These are phyloP conservation scores for Myxozyma monticola DNA, from an alignment of 805 yeast species.

Conservation along the genomic window DNA sequence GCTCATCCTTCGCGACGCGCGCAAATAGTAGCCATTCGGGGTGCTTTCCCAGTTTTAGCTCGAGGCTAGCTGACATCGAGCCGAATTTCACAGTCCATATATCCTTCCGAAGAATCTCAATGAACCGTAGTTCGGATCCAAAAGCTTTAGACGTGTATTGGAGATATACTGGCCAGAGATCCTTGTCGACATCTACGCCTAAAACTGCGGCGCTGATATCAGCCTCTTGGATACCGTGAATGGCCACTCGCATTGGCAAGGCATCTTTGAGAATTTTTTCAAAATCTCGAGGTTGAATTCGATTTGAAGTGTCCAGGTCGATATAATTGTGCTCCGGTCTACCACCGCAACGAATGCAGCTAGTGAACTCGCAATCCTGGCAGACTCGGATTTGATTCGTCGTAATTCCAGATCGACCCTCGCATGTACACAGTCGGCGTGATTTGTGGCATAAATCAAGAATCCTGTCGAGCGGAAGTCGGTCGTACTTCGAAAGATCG, in stretches of 20 bases:
- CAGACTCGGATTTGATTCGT: constrained; percentile 5
- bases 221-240: constrained; percentile 3
- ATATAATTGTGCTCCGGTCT: constrained; percentile 12
- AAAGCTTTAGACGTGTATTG: background rate
- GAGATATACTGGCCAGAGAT: constrained; percentile 1
- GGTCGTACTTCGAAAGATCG: constrained; percentile 3
- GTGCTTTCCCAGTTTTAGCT: constrained; percentile 1
- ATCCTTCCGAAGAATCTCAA: constrained; percentile 11
- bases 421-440: constrained; percentile 14
- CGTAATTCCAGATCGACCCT: constrained; percentile 2
- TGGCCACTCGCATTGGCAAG: constrained; percentile 10
- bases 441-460: background rate
- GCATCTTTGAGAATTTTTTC: constrained; percentile 7
- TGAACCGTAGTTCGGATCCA: constrained; percentile 4
- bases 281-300: constrained; percentile 5
- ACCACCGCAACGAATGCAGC: constrained; percentile 10
- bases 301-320: constrained; percentile 2
- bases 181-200: background rate
- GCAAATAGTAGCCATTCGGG: constrained; percentile 13
- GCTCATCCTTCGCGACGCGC: constrained; percentile 2
- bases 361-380: constrained; percentile 1
- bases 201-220: too few relatives aligned
- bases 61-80: constrained; percentile 3
- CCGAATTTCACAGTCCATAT: constrained; percentile 11
- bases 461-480: background rate